These are phyloP conservation scores for Pholiota conissans DNA, from an alignment of 768 basidiomycete genomes.

Conservation along the genomic window DNA sequence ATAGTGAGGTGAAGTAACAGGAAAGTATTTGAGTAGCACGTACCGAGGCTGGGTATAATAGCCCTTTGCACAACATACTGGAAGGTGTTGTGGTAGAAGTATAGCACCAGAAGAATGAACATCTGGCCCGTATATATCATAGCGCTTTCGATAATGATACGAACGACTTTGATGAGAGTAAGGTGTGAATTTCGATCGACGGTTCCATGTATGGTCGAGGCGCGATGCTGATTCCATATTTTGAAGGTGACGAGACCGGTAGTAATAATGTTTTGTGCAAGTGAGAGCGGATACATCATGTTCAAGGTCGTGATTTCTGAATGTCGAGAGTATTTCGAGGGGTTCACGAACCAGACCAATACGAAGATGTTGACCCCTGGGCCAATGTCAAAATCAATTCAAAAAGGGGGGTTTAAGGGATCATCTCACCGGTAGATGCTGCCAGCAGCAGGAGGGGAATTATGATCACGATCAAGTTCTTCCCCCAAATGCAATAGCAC, in stretches of 20 bases:
- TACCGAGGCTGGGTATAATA: constrained; percentile 24
- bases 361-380: constrained; percentile 20
- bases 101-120: constrained; percentile 21
- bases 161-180: constrained; percentile 13
- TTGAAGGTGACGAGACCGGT: constrained; percentile 28
- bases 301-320: constrained; percentile 15
- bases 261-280: constrained; percentile 28
- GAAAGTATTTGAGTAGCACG: neutral
- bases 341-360: constrained; percentile 27
- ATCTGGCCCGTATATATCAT: constrained; percentile 24
- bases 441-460: constrained; percentile 23
- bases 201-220: constrained; percentile 19
- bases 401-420: neutral
- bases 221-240: constrained; percentile 26
- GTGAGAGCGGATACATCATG: constrained; percentile 25
- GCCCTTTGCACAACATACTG: constrained; percentile 21
- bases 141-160: constrained; percentile 26
- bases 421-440: constrained; percentile 18
- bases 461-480: constrained; percentile 18
- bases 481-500: constrained; percentile 29
- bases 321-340: constrained; percentile 2
- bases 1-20: neutral
- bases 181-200: constrained; percentile 10
- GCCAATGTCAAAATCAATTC: neutral
- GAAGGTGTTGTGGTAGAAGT: constrained; percentile 11